phyloP scores from a whole-genome alignment of 805 yeast species.

The Yarrowia sp. region DNA sequence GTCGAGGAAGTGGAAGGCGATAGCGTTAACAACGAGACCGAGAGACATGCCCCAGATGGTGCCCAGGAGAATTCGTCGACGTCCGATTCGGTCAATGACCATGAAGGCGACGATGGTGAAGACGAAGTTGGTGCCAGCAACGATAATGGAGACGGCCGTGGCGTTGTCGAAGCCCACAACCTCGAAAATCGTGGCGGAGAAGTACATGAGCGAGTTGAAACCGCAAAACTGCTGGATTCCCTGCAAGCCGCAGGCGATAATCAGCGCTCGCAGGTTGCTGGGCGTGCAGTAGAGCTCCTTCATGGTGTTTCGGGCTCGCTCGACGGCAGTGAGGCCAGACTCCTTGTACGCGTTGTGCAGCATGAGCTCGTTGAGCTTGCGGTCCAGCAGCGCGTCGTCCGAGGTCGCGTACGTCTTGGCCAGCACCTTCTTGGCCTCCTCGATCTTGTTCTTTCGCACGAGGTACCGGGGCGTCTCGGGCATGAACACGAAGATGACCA shows the following conservation, averaged over 20 bases:
- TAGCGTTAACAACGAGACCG: constrained; percentile 75
- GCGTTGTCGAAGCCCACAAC: constrained; percentile 85
- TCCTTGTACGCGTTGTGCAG: constrained; percentile 33
- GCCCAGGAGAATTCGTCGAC: constrained; percentile 72
- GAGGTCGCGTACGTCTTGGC: constrained; percentile 61
- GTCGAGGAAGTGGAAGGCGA: constrained; percentile 85
- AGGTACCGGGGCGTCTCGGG: constrained; percentile 96
- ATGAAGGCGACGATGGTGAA: constrained; percentile 83
- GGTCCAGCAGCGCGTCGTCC: constrained; percentile 59
- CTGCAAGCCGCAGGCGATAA: constrained; percentile 89
- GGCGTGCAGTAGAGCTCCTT: constrained; percentile 40
- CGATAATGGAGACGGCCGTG: constrained; percentile 90
- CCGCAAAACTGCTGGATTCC: constrained; percentile 97
- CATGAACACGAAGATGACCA: constrained; percentile 71
- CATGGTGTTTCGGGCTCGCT: constrained; percentile 36
- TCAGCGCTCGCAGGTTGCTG: constrained; percentile 80
- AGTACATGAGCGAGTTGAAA: constrained; percentile 94
- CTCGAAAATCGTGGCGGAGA: constrained; percentile 87
- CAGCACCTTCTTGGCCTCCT: constrained; percentile 66
- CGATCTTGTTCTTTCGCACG: constrained; percentile 64
- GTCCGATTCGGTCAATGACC: constrained; percentile 83
- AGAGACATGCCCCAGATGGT: constrained; percentile 85
- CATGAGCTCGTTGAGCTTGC: constrained; percentile 66
- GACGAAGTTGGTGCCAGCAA: constrained; percentile 91
- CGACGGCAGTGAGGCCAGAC: not conserved